A percentile compares a stretch with the other conserved stretches of the same genome.
Conservation (phyloP, 75 land plant species). For the Pinus albicaulis region DNA sequence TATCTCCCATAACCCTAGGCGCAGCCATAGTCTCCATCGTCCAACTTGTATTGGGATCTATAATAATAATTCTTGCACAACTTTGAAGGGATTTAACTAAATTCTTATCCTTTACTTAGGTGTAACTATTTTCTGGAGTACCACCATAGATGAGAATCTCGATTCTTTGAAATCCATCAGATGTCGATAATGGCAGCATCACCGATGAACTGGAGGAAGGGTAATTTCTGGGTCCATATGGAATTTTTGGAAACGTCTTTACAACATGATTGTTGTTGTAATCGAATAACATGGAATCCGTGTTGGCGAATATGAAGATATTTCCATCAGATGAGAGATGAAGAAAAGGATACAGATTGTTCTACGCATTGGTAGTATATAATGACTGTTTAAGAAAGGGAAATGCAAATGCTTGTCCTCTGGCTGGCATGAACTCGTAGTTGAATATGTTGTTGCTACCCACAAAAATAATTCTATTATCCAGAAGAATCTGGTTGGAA, state of each 20-base stretch:
- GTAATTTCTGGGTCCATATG: slow-evolving; percentile 27
- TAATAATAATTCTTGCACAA: too few species aligned
- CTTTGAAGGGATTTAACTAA: slow-evolving; percentile 38
- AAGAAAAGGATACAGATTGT: slow-evolving; percentile 50
- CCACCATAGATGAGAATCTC: slow-evolving; percentile 77
- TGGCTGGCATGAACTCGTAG: slow-evolving; percentile 37
- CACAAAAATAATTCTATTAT: slow-evolving; percentile 42
- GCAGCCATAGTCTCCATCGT: too few species aligned
- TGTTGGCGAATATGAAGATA: slow-evolving; percentile 57
- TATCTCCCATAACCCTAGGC: too few species aligned
- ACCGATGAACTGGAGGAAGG: slow-evolving; percentile 28
- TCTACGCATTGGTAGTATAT: slow-evolving; percentile 4
- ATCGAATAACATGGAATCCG: slow-evolving; percentile 52
- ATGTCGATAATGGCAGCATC: slow-evolving; percentile 16
- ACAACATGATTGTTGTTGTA: slow-evolving; percentile 27
- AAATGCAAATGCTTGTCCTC: slow-evolving; percentile 18
- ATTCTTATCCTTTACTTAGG: neutral
- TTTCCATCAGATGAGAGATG: slow-evolving; percentile 43
- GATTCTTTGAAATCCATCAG: neutral
- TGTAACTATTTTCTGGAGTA: slow-evolving; percentile 30
- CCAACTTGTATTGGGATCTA: too few species aligned
- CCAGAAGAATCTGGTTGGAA: slow-evolving; percentile 52
- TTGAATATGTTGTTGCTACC: slow-evolving; percentile 35
- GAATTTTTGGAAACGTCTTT: slow-evolving; percentile 29
- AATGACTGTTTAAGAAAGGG: slow-evolving; percentile 25